phyloP scores from a whole-genome alignment of 1,139 yeast genomes.

The Lodderomyces parapsilosis region DNA sequence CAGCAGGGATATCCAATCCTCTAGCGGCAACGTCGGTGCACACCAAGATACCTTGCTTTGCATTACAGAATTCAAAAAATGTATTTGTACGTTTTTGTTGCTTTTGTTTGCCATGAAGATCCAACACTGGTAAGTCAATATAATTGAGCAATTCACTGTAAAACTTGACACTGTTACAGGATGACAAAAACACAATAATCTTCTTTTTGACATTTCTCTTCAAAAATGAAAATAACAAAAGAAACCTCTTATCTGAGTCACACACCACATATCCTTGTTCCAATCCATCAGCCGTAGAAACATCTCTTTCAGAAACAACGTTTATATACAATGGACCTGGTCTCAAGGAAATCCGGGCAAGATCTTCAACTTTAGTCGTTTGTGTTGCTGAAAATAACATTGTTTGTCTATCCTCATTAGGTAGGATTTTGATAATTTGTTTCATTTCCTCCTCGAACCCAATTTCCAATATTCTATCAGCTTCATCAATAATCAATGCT shows the following conservation, averaged over 20 bases:
- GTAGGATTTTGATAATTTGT: slow-evolving; percentile 91
- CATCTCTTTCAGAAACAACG: slow-evolving; percentile 80
- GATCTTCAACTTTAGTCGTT: slow-evolving; percentile 96
- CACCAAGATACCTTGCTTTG: slow-evolving; percentile 85
- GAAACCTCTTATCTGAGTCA: slow-evolving; percentile 91
- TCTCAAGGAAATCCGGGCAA: slow-evolving; percentile 92
- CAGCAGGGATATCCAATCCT: slow-evolving; percentile 96
- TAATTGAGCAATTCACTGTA: slow-evolving; percentile 92
- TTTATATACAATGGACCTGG: slow-evolving; percentile 95
- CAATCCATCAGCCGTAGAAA: slow-evolving; percentile 92
- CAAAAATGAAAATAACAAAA: slow-evolving; percentile 85
- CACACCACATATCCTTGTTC: slow-evolving; percentile 99
- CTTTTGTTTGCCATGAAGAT: slow-evolving; percentile 95
- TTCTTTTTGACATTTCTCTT: slow-evolving; percentile 89
- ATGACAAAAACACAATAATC: slow-evolving; percentile 89
- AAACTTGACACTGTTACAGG: slow-evolving; percentile 95
- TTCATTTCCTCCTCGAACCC: slow-evolving; percentile 99
- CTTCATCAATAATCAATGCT: slow-evolving; percentile 93
- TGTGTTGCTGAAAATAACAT: slow-evolving; percentile 98
- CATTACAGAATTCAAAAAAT: slow-evolving; percentile 95
- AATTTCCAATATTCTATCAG: slow-evolving; percentile 93
- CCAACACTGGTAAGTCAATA: slow-evolving; percentile 93
- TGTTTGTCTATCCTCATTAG: slow-evolving; percentile 91
- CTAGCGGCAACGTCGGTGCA: slow-evolving; percentile 99
- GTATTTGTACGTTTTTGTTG: slow-evolving; percentile 98